Evolutionary conservation across 805 yeast species (phyloP), one percentile per base, ranked within the genome.

Genomic region (Candida pseudofarinosa): DNA sequence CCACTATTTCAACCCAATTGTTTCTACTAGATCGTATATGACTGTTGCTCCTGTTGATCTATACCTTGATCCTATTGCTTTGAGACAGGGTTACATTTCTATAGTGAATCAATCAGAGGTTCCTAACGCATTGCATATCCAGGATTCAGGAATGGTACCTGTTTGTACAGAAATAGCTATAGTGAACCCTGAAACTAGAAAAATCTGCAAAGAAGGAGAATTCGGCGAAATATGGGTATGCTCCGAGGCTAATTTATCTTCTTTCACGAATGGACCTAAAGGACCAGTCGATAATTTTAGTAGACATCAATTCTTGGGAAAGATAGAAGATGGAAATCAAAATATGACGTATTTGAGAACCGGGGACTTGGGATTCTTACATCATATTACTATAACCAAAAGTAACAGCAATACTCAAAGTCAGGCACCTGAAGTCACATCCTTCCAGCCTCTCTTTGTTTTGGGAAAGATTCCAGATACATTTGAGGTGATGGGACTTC

Each of bases 201-300:
- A 71, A 41, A 68, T 89, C 10, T 91, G 99, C 58, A 79, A 77
- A 44, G 83, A 82, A 40, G 97, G 98, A 5, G 99, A 93, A 61
- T 81, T 80, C 60, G 99, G 99, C 28, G 99, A 93, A 64, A 88
- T 93, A 33, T 93, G 98, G 98, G 95, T 91, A 2, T 79, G 86
- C 49, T 85, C 96, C 1, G 96, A 88, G 49, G 95, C 91, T 0
- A 89, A 85, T 52, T 83, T 81, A 20, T 60, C 71, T 10, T 77
- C 79, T 4, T 83, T 80, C 58, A 77, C 79, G 33, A 71, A 76
- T 40, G 80, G 80, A 3, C 75, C 75, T 0, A 69, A 71, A 20
- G 70, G 79, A 1, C 73, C 72, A 1, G 68, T 73, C 7, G 85
- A 81, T 47, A 62, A 67, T 10, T 78, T 82, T 49, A 69, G 69